Conservation (phyloP, 345 rosid genomes). For the Acer saccharum region DNA sequence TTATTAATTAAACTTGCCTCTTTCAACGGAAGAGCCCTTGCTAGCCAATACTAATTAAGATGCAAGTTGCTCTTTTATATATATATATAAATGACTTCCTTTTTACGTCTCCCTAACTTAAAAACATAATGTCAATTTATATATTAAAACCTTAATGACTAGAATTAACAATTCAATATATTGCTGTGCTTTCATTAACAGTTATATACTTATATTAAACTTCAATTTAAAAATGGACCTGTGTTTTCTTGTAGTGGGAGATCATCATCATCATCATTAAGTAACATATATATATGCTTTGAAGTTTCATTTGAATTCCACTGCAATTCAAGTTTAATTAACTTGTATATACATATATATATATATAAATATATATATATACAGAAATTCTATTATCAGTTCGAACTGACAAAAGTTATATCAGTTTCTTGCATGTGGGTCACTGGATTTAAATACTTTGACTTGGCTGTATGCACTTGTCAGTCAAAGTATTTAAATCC, state of each 20-base stretch:
- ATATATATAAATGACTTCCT: background rate
- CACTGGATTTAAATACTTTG: no score
- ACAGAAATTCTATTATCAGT: no score
- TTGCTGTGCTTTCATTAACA: background rate
- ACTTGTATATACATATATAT: background rate
- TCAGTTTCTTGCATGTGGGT: no score
- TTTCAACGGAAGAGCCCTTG: background rate
- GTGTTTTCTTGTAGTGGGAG: no score
- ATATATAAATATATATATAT: no score
- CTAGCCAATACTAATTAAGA: background rate
- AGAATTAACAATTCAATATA: background rate
- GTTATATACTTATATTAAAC: background rate
- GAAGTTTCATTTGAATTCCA: background rate
- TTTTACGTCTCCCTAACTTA: background rate
- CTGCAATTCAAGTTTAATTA: background rate
- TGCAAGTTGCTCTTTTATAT: background rate
- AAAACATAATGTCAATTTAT: background rate
- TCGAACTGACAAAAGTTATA: no score
- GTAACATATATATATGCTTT: background rate
- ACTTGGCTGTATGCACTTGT: no score
- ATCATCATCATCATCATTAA: no score
- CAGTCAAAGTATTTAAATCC: no score
- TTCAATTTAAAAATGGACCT: no score
- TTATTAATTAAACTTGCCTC: background rate
- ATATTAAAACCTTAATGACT: background rate